Conservation (phyloP, 2,329 filamentous ascomycete species). For the Aspergillus fumigatus region DNA sequence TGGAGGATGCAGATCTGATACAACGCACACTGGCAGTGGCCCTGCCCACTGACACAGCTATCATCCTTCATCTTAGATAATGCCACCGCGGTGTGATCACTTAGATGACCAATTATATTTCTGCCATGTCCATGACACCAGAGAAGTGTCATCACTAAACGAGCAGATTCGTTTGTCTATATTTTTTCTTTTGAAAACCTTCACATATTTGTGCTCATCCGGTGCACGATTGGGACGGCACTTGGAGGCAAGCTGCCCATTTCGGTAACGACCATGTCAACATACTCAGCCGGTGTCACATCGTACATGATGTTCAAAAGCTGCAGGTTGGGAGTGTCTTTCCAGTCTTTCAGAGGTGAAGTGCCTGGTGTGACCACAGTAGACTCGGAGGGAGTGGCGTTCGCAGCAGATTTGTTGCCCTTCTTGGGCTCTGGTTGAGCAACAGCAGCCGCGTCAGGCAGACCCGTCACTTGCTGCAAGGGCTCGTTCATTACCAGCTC, state of each 20-base stretch:
- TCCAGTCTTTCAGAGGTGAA: conserved; percentile 50
- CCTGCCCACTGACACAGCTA: neutral
- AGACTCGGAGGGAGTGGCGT: conserved; percentile 17
- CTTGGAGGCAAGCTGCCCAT: conserved; percentile 81
- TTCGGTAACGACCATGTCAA: conserved; percentile 87
- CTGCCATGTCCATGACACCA: neutral
- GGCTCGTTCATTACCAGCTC: conserved; percentile 47
- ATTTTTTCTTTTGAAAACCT: neutral
- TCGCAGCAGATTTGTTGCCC: conserved; percentile 25
- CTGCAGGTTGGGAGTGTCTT: conserved; percentile 56
- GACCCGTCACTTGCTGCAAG: conserved; percentile 29
- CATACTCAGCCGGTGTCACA: conserved; percentile 79
- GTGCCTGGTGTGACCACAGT: conserved; percentile 21
- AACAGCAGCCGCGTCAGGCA: conserved; percentile 23
- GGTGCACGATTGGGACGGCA: conserved; percentile 72
- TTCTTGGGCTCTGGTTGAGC: conserved; percentile 26
- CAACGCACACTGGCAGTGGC: neutral
- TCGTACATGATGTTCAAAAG: conserved; percentile 80
- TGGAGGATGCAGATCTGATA: neutral
- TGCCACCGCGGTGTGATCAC: neutral
- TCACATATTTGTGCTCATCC: conserved; percentile 47
- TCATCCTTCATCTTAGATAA: neutral
- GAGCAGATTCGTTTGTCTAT: neutral
- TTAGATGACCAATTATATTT: neutral
- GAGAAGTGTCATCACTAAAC: neutral